phyloP scores from a whole-genome alignment of 495 filamentous ascomycete species.

The Penicillium crystallinum region DNA sequence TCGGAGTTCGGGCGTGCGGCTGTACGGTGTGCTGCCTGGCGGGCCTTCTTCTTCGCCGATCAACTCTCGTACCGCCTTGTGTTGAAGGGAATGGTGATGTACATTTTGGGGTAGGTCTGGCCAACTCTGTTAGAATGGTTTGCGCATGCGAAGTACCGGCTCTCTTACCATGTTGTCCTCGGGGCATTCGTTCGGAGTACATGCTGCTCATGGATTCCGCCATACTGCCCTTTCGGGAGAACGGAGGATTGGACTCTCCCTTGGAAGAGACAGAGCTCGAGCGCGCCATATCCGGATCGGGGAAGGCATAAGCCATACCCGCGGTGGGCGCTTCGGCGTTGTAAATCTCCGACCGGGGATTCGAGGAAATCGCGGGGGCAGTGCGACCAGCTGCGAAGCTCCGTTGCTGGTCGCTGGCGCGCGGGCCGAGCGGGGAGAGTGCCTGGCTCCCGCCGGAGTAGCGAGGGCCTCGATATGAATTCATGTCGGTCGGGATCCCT shows the following conservation, averaged over 20 bases:
- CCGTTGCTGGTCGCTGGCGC: constrained; percentile 47
- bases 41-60: constrained; percentile 54
- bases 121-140: constrained; percentile 8
- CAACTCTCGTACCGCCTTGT: constrained; percentile 63
- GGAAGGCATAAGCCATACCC: constrained; percentile 78
- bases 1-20: constrained; percentile 88
- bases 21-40: constrained; percentile 70
- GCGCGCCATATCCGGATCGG: constrained; percentile 63
- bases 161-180: constrained; percentile 60
- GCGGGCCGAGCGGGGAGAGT: constrained; percentile 44
- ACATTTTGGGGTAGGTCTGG: constrained; percentile 46
- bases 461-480: constrained; percentile 55
- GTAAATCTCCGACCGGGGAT: constrained; percentile 70
- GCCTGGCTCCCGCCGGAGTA: constrained; percentile 40
- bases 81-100: constrained; percentile 73
- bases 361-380: constrained; percentile 71
- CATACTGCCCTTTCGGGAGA: constrained; percentile 66
- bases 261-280: constrained; percentile 51
- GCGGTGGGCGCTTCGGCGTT: constrained; percentile 76
- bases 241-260: constrained; percentile 39
- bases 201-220: constrained; percentile 72
- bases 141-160: constrained; percentile 1
- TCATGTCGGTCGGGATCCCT: constrained; percentile 43
- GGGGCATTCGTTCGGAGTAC: constrained; percentile 67
- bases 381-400: constrained; percentile 53